Evolutionary conservation across 495 filamentous ascomycete genomes (phyloP), one percentile per base, ranked within the genome.

Genomic region (Entonaema liquescens): DNA sequence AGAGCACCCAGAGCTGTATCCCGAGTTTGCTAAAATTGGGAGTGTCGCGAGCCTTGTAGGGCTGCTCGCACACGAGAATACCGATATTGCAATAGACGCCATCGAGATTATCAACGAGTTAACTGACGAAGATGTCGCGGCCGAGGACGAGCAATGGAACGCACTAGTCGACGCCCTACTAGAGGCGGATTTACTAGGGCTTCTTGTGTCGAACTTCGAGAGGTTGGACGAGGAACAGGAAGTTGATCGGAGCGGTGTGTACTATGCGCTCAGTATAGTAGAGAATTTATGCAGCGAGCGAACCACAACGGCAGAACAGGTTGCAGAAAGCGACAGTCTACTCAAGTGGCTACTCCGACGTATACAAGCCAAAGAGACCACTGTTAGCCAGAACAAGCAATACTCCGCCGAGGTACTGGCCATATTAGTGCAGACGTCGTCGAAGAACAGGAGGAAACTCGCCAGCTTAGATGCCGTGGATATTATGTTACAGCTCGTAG

Each of bases 331-430:
- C 58, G 87, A 88, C 0, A 81, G 81, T 5, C 75, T 97, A 5
- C 77, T 98, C 8, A 81, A 84, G 26, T 97, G 92, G 92, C 85
- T 98, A 7, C 79, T 97, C 15, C 81, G 84, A 25, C 87, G 96
- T 19, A 79, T 76, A 40, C 76, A 76, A 57, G 57, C 42, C n/a
- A 63, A 57, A 26, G 82, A 85, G 65, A 59, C 54, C 12, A 70
- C 75, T 2, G 78, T 86, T 7, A 82, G 84, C 25, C 95, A 99
- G 79, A 99, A 99, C 78, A 97, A 94, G 76, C 95, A 97, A 77
- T 99, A 98, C 73, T 87, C 93, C 0, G 93, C 95, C 8, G 95
- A 99, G 79, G 85, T 98, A 13, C 82, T 99, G 15, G 92, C 95
- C 2, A 97, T 99, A 59, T 80, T 99, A 0, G 76, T 80, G n/a